Evolutionary conservation across 805 yeast genomes (phyloP), one percentile per base, ranked within the genome.

Genomic region (Wickerhamomyces alni): DNA sequence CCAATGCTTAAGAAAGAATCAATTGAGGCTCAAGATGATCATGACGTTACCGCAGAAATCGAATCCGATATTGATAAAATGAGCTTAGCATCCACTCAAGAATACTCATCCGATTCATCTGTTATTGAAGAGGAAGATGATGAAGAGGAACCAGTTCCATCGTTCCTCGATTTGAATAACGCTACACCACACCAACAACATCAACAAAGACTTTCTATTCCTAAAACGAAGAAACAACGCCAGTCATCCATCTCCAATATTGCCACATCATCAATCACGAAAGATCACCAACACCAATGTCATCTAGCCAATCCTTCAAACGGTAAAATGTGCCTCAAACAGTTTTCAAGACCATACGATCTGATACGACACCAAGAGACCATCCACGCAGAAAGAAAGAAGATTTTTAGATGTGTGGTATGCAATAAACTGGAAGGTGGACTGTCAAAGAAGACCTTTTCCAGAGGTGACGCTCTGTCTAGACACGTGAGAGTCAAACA

Each of bases 291-390:
- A 26, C 66, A 82, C 48, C 70, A 75, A 45, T 82, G 89, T 57
- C 67, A 64, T 40, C 65, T 80, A 59, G 60, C 71, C 9, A 78
- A 78, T 50, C 82, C 86, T 5, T 57, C 73, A 21, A 76, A 85
- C 0, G 80, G 83, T 15, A 57, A 67, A 45, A 75, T 77, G 18
- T 87, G 96, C 62, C 65, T 72, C 50, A 85, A 85, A 63, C 79
- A 80, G 54, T 91, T 91, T 57, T 87, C 97, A 15, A 76, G 99
- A 55, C 95, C 96, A 16, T 91, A 91, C 58, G 99, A 91, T 66
- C 70, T 91, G 55, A 83, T 89, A 19, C 77, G 99, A 52, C 99
- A 91, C 62, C 96, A 91, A 61, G 95, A 91, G 55, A 93, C 98
- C 0, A 89, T 91, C 39, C 99, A 91, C 61, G 93, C 97, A 1